phyloP scores from a whole-genome alignment of 805 yeast species.

The Schwanniomyces pseudopolymorphus region DNA sequence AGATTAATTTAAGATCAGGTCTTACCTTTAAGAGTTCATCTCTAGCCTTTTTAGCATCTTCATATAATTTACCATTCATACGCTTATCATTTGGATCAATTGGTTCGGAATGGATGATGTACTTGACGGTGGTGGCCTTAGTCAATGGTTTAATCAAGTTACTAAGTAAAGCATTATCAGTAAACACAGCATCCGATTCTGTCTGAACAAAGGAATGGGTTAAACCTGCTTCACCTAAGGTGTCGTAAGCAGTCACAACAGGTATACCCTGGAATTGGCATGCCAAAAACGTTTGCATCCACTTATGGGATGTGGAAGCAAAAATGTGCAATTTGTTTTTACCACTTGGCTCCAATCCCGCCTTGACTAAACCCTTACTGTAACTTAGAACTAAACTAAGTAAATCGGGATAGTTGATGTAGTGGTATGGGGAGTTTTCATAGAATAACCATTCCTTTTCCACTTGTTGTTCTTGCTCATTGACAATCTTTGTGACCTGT shows the following conservation, averaged over 20 bases:
- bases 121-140: constrained; percentile 59
- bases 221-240: constrained; percentile 85
- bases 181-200: constrained; percentile 72
- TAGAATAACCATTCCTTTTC: constrained; percentile 88
- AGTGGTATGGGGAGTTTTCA: constrained; percentile 74
- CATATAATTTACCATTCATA: constrained; percentile 57
- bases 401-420: constrained; percentile 61
- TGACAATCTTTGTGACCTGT: constrained; percentile 67
- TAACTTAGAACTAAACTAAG: constrained; percentile 46
- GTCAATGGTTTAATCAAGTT: constrained; percentile 72
- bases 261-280: constrained; percentile 78
- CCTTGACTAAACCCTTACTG: constrained; percentile 73
- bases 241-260: constrained; percentile 93
- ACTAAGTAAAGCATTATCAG: constrained; percentile 73
- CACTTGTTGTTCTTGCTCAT: constrained; percentile 69
- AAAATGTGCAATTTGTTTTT: constrained; percentile 73
- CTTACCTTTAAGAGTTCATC: constrained; percentile 61
- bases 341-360: constrained; percentile 67
- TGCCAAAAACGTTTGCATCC: constrained; percentile 88
- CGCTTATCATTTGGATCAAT: constrained; percentile 65
- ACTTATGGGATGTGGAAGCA: constrained; percentile 82
- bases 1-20: constrained; percentile 71
- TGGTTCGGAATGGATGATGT: constrained; percentile 67
- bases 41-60: constrained; percentile 55
- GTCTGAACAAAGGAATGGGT: constrained; percentile 85